phyloP scores from a whole-genome alignment of 75 land plant genomes.

The Chamaecyparis obtusa region DNA sequence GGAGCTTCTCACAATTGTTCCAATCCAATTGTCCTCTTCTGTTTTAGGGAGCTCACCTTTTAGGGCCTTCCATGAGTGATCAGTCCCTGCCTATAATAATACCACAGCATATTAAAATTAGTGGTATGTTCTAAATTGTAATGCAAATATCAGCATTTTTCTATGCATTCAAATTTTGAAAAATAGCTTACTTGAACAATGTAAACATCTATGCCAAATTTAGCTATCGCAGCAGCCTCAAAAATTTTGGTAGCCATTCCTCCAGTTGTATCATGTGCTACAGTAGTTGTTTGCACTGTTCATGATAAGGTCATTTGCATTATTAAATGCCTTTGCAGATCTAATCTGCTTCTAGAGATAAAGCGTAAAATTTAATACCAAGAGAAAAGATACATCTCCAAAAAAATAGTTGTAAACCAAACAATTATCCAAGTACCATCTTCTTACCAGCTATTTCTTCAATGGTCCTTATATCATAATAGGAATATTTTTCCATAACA shows the following conservation, averaged over 20 bases:
- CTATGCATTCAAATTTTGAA: background rate
- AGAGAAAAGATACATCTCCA: background rate
- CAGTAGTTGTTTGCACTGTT: constrained; percentile 65
- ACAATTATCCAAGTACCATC: background rate
- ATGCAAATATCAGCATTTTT: background rate
- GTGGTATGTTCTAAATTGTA: background rate
- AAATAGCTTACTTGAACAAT: constrained; percentile 64
- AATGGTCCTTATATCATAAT: background rate
- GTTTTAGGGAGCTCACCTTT: constrained; percentile 35
- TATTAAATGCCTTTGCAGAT: constrained; percentile 7
- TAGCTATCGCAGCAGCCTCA: constrained; percentile 95
- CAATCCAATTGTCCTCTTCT: constrained; percentile 61
- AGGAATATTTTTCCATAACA: background rate
- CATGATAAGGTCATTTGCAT: background rate
- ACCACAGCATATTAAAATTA: background rate
- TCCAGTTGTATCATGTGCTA: constrained; percentile 96
- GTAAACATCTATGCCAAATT: constrained; percentile 81
- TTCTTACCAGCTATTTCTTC: background rate
- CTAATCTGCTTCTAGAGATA: background rate
- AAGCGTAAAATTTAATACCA: background rate
- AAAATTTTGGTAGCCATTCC: constrained; percentile 91
- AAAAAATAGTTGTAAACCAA: background rate
- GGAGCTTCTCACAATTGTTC: constrained; percentile 53
- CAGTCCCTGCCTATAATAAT: constrained; percentile 63
- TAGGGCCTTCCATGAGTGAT: constrained; percentile 68